Conservation (phyloP, 805 yeast species). For the Metschnikowia proteae region DNA sequence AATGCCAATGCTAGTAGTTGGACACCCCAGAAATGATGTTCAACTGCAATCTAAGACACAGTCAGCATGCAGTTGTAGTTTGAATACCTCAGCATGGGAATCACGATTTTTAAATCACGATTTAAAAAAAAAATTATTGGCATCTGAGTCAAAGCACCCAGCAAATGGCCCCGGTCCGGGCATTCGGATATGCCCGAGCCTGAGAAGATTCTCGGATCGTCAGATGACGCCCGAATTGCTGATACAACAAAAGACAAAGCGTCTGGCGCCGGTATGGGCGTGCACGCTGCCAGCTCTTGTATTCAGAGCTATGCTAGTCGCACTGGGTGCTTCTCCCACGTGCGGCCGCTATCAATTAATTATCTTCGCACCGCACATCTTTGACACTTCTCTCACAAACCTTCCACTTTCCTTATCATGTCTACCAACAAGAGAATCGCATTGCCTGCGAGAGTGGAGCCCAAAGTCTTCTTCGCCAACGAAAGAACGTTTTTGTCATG, state of each 20-base stretch:
- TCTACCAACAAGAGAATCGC: slow-evolving; percentile 77
- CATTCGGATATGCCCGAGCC: too few relatives aligned
- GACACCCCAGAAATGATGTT: too few relatives aligned
- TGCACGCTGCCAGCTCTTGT: neutral
- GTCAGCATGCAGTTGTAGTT: too few relatives aligned
- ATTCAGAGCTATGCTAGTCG: neutral
- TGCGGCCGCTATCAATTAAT: slow-evolving; percentile 7
- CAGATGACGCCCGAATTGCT: too few relatives aligned
- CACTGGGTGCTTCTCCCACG: slow-evolving; percentile 6
- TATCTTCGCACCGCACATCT: slow-evolving; percentile 5
- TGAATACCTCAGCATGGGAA: too few relatives aligned
- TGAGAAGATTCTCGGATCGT: too few relatives aligned
- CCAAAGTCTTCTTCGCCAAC: slow-evolving; percentile 97
- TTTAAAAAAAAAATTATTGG: neutral
- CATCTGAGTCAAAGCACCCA: neutral
- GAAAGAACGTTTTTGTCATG: slow-evolving; percentile 98
- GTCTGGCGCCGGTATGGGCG: neutral
- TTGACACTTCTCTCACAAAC: neutral
- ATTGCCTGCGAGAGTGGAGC: slow-evolving; percentile 96
- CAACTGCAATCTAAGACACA: neutral
- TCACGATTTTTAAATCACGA: neutral
- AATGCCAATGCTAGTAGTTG: neutral
- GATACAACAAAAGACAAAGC: too few relatives aligned
- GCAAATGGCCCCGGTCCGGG: too few relatives aligned
- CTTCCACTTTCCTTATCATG: slow-evolving; percentile 6